Percentiles rank a stretch among this genome's conserved stretches.
These are phyloP conservation scores for Coelastrella sp. DNA, from an alignment of 139 green algal species.

Conservation along the genomic window DNA sequence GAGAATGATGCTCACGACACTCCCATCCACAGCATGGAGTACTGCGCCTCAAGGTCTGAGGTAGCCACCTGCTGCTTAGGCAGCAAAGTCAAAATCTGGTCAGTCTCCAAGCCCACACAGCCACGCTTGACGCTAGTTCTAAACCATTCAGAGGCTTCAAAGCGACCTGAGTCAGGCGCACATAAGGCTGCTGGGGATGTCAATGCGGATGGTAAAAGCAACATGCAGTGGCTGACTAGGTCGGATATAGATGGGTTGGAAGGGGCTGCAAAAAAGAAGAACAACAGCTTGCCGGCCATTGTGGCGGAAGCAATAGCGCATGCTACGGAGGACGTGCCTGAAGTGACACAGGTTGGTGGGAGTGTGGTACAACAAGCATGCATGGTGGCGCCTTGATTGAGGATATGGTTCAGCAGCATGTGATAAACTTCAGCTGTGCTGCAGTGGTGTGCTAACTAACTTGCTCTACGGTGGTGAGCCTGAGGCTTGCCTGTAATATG, in stretches of 20 bases:
- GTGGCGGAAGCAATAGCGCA: constrained; percentile 69
- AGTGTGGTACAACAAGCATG: too few species aligned
- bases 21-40: constrained; percentile 69
- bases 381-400: too few species aligned
- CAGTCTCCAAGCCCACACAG: constrained; percentile 38
- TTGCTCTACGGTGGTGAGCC: too few species aligned
- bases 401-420: too few species aligned
- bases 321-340: constrained; percentile 67
- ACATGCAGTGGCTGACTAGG: constrained; percentile 53
- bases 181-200: constrained; percentile 3
- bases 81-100: constrained; percentile 77
- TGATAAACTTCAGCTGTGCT: too few species aligned
- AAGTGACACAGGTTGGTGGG: constrained; percentile 73
- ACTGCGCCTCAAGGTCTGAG: constrained; percentile 58
- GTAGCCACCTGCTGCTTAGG: constrained; percentile 73
- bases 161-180: neutral
- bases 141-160: constrained; percentile 49
- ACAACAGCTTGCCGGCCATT: constrained; percentile 45
- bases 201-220: neutral
- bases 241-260: constrained; percentile 33
- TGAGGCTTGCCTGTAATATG: too few species aligned
- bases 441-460: too few species aligned
- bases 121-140: constrained; percentile 52
- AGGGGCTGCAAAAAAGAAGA: neutral
- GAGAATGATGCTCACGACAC: constrained; percentile 62